Percentiles rank a stretch among this genome's conserved stretches.
These are phyloP conservation scores for Pythium phragmitis DNA, from an alignment of 352 stramenopile species.

Conservation along the genomic window DNA sequence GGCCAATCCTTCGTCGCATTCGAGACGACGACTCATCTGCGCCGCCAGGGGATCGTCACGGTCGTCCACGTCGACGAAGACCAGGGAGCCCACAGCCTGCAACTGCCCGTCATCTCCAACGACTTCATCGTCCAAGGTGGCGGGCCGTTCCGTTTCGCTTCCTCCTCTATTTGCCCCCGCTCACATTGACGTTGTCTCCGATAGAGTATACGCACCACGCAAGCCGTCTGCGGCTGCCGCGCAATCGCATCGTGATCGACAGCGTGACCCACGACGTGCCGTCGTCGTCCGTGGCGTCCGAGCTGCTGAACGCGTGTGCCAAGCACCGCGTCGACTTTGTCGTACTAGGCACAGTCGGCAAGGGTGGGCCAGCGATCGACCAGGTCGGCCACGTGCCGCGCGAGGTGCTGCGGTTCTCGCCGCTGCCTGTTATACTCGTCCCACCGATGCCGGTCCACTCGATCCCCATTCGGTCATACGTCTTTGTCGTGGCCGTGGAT, in stretches of 20 bases:
- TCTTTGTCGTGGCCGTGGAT: constrained; percentile 62
- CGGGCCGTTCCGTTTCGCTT: background rate
- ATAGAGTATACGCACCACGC: constrained; percentile 59
- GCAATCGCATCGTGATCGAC: constrained; percentile 39
- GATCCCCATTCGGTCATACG: constrained; percentile 36
- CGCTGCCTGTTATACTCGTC: constrained; percentile 39
- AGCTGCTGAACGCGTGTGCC: constrained; percentile 36
- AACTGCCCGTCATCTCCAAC: constrained; percentile 55
- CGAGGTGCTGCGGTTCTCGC: constrained; percentile 35
- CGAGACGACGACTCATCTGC: constrained; percentile 39
- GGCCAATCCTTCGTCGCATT: constrained; percentile 68
- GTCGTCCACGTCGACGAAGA: constrained; percentile 57
- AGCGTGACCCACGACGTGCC: constrained; percentile 25
- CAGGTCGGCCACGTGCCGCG: constrained; percentile 59
- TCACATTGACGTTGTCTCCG: background rate
- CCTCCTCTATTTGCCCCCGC: no score
- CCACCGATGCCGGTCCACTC: constrained; percentile 51
- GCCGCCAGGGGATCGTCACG: constrained; percentile 44
- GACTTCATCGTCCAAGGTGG: constrained; percentile 54
- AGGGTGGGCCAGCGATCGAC: constrained; percentile 52
- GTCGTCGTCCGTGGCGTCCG: constrained; percentile 29
- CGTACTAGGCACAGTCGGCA: constrained; percentile 56
- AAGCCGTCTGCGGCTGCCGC: constrained; percentile 37
- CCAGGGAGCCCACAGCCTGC: constrained; percentile 34
- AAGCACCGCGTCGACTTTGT: constrained; percentile 43